Evolutionary conservation across 768 basidiomycete species (phyloP), one percentile per base, ranked within the genome.

Genomic region (Rickenella mellea): DNA sequence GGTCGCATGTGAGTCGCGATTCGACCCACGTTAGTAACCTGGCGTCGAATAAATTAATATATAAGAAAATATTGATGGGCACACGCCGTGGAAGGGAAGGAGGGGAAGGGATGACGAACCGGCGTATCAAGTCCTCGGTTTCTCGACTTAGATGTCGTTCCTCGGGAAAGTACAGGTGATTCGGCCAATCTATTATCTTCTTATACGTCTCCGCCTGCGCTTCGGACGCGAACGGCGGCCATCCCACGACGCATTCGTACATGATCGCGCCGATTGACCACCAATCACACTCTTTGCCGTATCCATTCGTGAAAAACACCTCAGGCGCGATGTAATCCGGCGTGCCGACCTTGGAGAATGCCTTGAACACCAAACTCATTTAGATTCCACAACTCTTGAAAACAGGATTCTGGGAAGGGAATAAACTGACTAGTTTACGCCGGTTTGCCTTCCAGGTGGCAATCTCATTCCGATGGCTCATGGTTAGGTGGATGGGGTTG

Each of bases 371-470:
- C n/a, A n/a, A n/a, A 40, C 28, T 35, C 6, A 35, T 40, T 29
- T 25, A 20, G 6, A 44, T 33, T 36, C 24, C 39, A 45, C 40
- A 37, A 31, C 14, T 36, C 22, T 32, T 24, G 30, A 20, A 21
- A 43, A 14, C 10, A 2, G 20, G 12, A n/a, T n/a, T n/a, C 35
- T 42, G 43, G 19, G 38, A 32, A 2, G 41, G 25, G 25, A n/a
- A n/a, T n/a, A 29, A 11, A 59, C 73, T 43, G 54, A 90, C 90
- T 47, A 99, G 70, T 64, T 97, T 98, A 53, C 96, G 73, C 38
- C 96, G 76, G 62, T 98, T 99, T 10, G 93, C 94, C 61, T 97
- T 98, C 96, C 94, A 99, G 0, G 96, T 98, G 26, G 90, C 90
- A 47, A 98, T 97, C 55, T 84, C 78, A 55, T 90, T 85, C 59